These are phyloP conservation scores for Paraphoma chrysanthemicola DNA, from an alignment of 2,329 filamentous ascomycete species.

Conservation along the genomic window DNA sequence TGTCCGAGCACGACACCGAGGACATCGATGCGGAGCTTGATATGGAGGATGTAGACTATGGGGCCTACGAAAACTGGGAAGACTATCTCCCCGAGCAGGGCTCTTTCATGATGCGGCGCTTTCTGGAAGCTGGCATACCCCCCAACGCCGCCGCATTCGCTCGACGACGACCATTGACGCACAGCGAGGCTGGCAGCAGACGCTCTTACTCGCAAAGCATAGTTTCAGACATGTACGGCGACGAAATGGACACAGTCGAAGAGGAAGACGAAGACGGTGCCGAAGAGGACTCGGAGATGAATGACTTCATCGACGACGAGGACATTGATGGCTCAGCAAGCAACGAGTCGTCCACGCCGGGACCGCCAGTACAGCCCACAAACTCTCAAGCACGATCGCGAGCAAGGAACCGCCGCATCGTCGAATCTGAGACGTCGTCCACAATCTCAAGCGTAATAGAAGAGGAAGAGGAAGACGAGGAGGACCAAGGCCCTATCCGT, in stretches of 20 bases:
- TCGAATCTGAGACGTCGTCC: slow-evolving; percentile 49
- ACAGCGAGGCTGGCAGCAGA: slow-evolving; percentile 51
- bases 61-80: slow-evolving; percentile 41
- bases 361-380: slow-evolving; percentile 38
- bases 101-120: slow-evolving; percentile 45
- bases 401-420: slow-evolving; percentile 42
- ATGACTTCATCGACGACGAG: slow-evolving; percentile 51
- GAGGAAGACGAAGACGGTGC: slow-evolving; percentile 53
- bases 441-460: slow-evolving; percentile 43
- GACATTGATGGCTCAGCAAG: slow-evolving; percentile 32
- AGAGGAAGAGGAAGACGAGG: slow-evolving; percentile 47
- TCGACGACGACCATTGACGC: slow-evolving; percentile 45
- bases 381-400: slow-evolving; percentile 26
- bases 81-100: slow-evolving; percentile 38
- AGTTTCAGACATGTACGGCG: slow-evolving; percentile 47
- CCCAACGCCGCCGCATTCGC: slow-evolving; percentile 25
- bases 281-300: slow-evolving; percentile 50
- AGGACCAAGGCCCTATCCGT: slow-evolving; percentile 45
- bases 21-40: slow-evolving; percentile 52
- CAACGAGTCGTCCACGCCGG: slow-evolving; percentile 38
- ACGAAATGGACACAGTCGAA: slow-evolving; percentile 52
- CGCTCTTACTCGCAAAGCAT: slow-evolving; percentile 51
- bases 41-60: slow-evolving; percentile 48
- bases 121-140: slow-evolving; percentile 35
- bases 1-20: slow-evolving; percentile 48